Base-by-base conservation (phyloP, 192 early-diverging fungal genomes). In the Coemansia sp. region DNA sequence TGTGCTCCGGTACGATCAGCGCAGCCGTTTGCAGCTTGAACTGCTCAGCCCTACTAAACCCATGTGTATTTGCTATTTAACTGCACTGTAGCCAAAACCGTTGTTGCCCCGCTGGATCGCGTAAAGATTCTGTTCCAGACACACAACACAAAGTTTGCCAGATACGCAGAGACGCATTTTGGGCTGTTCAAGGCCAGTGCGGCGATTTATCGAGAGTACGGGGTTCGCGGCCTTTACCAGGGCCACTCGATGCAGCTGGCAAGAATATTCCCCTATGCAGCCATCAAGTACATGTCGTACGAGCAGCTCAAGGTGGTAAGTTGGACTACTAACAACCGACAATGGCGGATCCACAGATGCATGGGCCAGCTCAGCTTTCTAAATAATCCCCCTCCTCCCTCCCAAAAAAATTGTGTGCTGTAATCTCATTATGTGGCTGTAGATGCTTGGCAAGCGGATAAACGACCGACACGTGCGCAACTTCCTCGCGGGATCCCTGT, bases 251-350 rank as follows among this genome's bases (percentile, higher is more conserved):
- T 93, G 40, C 95, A 95, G 31, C 79, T 99, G 4, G 81, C 95
- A 2, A 83, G 97, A 29, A 96, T 99, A 63, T 97, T 97, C 73
- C 97, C 97, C 4, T 99, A 97, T 68, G 93, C 94, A 0, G 93
- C 95, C 9, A 92, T 99, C 74, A 97, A 97, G 74, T 99, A 96
- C 69, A 94, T 96, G 86, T 89, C 89, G 8, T 96, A 93, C 73
- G 97, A 99, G 83, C 95, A 99, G 77, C 90, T 88, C 63, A 84
- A 86, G 63, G 63, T 78, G 46, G 82, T 84, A 51, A 51, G 48
- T 23, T 51, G 0, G 1, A 34, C 34, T 8, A 34, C 34, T 8
- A 34, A 8, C 34, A n/a, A n/a, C n/a, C n/a, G n/a, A n/a, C n/a
- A n/a, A n/a, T n/a, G n/a, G n/a, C n/a, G n/a, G n/a, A n/a, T n/a